Conservation (phyloP, 2,329 filamentous ascomycete species). For the Balansia obtecta region DNA sequence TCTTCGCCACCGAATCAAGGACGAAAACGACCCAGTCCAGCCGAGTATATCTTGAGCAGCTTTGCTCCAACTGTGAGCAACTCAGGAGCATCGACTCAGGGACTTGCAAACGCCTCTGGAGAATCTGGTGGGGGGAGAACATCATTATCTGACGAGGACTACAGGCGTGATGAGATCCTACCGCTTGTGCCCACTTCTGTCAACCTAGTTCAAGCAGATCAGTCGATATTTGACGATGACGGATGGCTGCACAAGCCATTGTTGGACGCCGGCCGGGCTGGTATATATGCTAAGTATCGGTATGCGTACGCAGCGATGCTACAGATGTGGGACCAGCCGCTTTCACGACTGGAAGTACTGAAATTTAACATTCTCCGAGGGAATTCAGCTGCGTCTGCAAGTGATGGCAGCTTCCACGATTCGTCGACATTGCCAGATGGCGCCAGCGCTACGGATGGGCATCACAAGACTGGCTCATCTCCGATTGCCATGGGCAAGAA, state of each 20-base stretch:
- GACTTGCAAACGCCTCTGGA: conserved; percentile 30
- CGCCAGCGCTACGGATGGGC: conserved; percentile 20
- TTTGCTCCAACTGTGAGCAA: conserved; percentile 35
- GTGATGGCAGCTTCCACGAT: conserved; percentile 22
- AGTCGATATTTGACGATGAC: conserved; percentile 56
- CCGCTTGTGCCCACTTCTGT: conserved; percentile 39
- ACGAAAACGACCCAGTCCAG: conserved; percentile 47
- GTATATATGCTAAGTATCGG: conserved; percentile 46
- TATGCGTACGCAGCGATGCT: conserved; percentile 57
- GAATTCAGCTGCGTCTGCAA: conserved; percentile 19
- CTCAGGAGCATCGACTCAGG: conserved; percentile 30
- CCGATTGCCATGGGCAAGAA: conserved; percentile 46
- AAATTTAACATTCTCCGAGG: conserved; percentile 55
- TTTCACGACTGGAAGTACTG: conserved; percentile 52
- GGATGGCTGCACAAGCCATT: conserved; percentile 50
- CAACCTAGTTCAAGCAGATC: conserved; percentile 44
- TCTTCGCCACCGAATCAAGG: conserved; percentile 31
- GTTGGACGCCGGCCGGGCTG: conserved; percentile 36
- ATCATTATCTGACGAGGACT: conserved; percentile 43
- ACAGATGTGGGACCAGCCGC: conserved; percentile 51
- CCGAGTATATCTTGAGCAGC: conserved; percentile 45
- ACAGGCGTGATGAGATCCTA: conserved; percentile 30
- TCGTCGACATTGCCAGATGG: conserved; percentile 27
- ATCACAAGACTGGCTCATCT: conserved; percentile 29
- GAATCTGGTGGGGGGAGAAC: conserved; percentile 36